Percentiles rank a stretch among this genome's conserved stretches.
phyloP scores from a whole-genome alignment of 2,329 filamentous ascomycete species.

The Helotiales sp. region DNA sequence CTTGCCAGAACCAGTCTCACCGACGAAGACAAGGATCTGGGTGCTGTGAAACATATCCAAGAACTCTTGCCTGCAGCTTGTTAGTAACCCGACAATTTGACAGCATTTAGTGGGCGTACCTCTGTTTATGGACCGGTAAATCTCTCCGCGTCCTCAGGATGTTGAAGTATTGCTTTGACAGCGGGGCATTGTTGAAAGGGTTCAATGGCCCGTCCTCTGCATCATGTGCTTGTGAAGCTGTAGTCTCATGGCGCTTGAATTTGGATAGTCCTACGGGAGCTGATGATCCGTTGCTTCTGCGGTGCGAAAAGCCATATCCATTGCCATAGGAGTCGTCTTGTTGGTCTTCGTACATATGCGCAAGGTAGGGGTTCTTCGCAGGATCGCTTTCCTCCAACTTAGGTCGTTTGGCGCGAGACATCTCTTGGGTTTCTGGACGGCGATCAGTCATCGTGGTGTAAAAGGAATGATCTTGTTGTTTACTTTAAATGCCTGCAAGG shows the following conservation, averaged over 20 bases:
- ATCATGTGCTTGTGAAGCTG: slow-evolving; percentile 67
- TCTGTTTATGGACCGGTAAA: slow-evolving; percentile 88
- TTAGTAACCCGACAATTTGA: slow-evolving; percentile 19
- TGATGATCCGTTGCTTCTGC: slow-evolving; percentile 33
- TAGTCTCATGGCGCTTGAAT: slow-evolving; percentile 79
- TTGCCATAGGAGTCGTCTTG: slow-evolving; percentile 30
- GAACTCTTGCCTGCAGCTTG: slow-evolving; percentile 73
- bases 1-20: slow-evolving; percentile 98
- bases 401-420: slow-evolving; percentile 46
- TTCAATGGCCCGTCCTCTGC: slow-evolving; percentile 82
- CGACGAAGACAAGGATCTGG: slow-evolving; percentile 97
- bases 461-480: slow-evolving; percentile 20
- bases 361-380: slow-evolving; percentile 80
- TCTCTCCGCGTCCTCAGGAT: slow-evolving; percentile 83
- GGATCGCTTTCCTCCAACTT: slow-evolving; percentile 47
- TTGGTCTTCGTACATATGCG: slow-evolving; percentile 72
- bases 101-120: slow-evolving; percentile 47
- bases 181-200: slow-evolving; percentile 76
- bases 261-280: slow-evolving; percentile 55
- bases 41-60: slow-evolving; percentile 87
- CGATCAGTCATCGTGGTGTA: slow-evolving; percentile 52
- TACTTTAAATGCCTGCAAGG: slow-evolving; percentile 29
- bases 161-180: slow-evolving; percentile 83
- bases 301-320: slow-evolving; percentile 37
- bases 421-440: slow-evolving; percentile 52